Base-by-base conservation (phyloP, 108 stramenopile species). In the Cylindrotheca closterium region DNA sequence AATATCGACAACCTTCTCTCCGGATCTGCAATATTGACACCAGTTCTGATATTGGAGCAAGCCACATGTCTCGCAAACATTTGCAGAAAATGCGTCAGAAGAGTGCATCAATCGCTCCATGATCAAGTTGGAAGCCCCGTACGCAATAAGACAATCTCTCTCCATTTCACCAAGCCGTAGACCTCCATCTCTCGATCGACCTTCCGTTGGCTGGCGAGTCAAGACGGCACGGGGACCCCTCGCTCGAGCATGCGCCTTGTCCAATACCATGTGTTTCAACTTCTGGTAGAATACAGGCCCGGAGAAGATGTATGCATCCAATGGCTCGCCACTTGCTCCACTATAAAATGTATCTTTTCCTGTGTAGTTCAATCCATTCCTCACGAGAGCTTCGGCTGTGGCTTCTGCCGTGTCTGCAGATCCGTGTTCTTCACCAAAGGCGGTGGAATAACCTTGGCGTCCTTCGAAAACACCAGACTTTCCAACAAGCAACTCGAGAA, bases 241-340 rank as follows among this genome's bases (percentile, higher is more conserved):
- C 5, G 99, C 93, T 31, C 99, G 88, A 32, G 98, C 96, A 63
- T 99, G 99, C 79, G 98, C 97, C 82, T 99, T 99, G 80, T 99
- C 98, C 73, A 98, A 81, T 7, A 99, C 99, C 99, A 99, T 99
- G 81, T 99, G 99, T 81, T 99, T 99, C 22, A 99, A 86, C 71
- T 99, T 99, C 75, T 99, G 99, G 72, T 99, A 99, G 63, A 97
- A 99, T 2, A 98, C 86, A 21, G 99, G 99, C 17, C 99, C 99
- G 0, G 94, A 81, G 68, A 99, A 99, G 27, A 99, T 86, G 74
- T 96, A 98, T 23, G 94, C 93, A 75, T 94, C 83, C 46, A 99
- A 57, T 2, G 94, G 97, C 56, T 93, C 87, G 15, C 99, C 99
- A 27, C 83, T 96, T 12, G 88, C 85, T 21, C 99, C 99, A 63